A percentile compares a stretch with the other conserved stretches of the same genome.
Conservation (phyloP, 1,139 yeast species). For the Candida glucosophila region DNA sequence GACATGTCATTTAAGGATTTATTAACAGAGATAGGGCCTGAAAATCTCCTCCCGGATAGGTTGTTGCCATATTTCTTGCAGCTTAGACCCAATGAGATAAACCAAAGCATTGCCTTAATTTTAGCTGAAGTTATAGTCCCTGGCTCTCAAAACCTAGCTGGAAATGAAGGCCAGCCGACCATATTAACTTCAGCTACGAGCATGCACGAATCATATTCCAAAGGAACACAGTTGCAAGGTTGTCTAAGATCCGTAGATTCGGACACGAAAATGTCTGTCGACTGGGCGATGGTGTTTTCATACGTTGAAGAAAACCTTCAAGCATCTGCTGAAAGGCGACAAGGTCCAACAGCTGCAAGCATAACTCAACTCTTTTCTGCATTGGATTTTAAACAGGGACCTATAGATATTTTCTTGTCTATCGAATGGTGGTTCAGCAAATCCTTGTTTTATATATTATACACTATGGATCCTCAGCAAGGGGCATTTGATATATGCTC, state of each 20-base stretch:
- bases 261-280: conserved; percentile 25
- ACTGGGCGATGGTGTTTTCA: conserved; percentile 39
- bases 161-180: conserved; percentile 9
- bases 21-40: conserved; percentile 40
- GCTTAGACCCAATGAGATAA: conserved; percentile 34
- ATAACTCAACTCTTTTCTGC: conserved; percentile 35
- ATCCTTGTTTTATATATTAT: conserved; percentile 43
- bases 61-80: conserved; percentile 35
- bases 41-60: conserved; percentile 42
- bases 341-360: conserved; percentile 27
- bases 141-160: conserved; percentile 47
- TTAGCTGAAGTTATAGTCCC: conserved; percentile 55
- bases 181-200: conserved; percentile 32
- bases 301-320: conserved; percentile 30
- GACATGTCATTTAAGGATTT: conserved; percentile 38
- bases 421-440: conserved; percentile 45
- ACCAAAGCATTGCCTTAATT: conserved; percentile 43
- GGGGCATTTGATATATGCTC: conserved; percentile 49
- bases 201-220: conserved; percentile 57
- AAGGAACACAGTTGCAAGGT: conserved; percentile 51
- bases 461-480: conserved; percentile 47
- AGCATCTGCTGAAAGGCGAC: conserved; percentile 27
- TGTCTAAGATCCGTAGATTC: conserved; percentile 26
- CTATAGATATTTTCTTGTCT: conserved; percentile 34
- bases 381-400: conserved; percentile 33